These are phyloP conservation scores for Pelargonium cotyledonis DNA, from an alignment of 441 rosid species.

Conservation along the genomic window DNA sequence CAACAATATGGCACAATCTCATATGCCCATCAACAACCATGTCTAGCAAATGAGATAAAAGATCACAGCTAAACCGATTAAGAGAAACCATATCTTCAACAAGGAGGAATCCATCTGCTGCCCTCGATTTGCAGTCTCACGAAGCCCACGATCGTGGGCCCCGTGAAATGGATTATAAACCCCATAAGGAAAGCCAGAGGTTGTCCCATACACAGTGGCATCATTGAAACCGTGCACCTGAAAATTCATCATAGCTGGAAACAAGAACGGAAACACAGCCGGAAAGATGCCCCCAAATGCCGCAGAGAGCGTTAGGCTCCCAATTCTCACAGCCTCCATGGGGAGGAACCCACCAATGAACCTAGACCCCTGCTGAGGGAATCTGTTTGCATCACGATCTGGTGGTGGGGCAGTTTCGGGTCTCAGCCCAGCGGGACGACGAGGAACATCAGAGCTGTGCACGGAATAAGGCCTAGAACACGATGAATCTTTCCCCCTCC, in stretches of 20 bases:
- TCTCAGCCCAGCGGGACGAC: constrained; percentile 60
- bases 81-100: constrained; percentile 39
- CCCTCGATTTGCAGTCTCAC: constrained; percentile 28
- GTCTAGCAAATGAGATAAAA: constrained; percentile 4
- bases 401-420: constrained; percentile 52
- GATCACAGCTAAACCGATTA: constrained; percentile 32
- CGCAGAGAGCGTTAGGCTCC: constrained; percentile 46
- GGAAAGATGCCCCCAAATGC: constrained; percentile 50
- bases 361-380: constrained; percentile 37
- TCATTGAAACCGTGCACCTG: constrained; percentile 63
- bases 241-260: constrained; percentile 32
- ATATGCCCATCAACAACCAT: not conserved
- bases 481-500: constrained; percentile 64
- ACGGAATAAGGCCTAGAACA: constrained; percentile 64
- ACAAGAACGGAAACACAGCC: constrained; percentile 47
- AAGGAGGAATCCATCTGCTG: constrained; percentile 38
- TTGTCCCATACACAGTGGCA: constrained; percentile 50
- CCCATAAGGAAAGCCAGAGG: constrained; percentile 53
- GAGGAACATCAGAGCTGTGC: constrained; percentile 54
- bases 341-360: constrained; percentile 32
- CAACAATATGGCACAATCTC: not conserved
- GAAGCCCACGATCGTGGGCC: constrained; percentile 26
- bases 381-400: not conserved
- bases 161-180: constrained; percentile 21
- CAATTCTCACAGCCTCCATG: constrained; percentile 48